Base-by-base conservation (phyloP, 805 yeast genomes). In the Saccharomycopsis sp. region DNA sequence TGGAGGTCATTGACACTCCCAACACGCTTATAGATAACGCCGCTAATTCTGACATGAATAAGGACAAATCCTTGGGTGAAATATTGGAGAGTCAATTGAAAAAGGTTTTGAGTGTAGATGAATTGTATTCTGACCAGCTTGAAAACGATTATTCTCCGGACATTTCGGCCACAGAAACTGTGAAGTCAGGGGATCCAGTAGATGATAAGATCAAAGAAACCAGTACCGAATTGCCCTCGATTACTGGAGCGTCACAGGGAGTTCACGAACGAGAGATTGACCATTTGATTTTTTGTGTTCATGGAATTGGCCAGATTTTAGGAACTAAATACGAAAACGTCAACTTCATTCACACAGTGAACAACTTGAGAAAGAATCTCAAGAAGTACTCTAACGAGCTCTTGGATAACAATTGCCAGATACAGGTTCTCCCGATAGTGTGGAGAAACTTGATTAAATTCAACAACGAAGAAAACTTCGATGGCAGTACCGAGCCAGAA, bases 251-350 rank as follows among this genome's bases (percentile, higher is more conserved):
- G 5, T 44, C 49, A 60, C 67, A 73, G 62, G 74, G 76, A 0
- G 72, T 69, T 34, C 77, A 75, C 64, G 72, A 72, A 60, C 68
- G 83, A 54, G 71, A 75, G n/a, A 73, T 79, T 23, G 76, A 76
- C 53, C 82, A 79, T 69, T 73, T 93, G 62, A 82, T 92, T 1
- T 74, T 93, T n/a, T 90, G 97, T 67, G 81, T 93, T 29, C 99
- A 93, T 73, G 99, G 99, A 0, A 89, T 93, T 61, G 99, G 98
- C 1, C 99, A 93, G 71, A 81, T 85, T 17, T 73, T 94, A 55
- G 96, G 97, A 1, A 76, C 83, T 52, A 82, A 82, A 66, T 84
- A 86, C 67, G 92, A 91, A 64, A 84, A 86, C 55, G 86, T 93
- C 24, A 89, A 89, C 70, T 94, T 93, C 73, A 84, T 90, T 7